Base-by-base conservation (phyloP, 2,329 filamentous ascomycete species). In the Penicillium sp. region DNA sequence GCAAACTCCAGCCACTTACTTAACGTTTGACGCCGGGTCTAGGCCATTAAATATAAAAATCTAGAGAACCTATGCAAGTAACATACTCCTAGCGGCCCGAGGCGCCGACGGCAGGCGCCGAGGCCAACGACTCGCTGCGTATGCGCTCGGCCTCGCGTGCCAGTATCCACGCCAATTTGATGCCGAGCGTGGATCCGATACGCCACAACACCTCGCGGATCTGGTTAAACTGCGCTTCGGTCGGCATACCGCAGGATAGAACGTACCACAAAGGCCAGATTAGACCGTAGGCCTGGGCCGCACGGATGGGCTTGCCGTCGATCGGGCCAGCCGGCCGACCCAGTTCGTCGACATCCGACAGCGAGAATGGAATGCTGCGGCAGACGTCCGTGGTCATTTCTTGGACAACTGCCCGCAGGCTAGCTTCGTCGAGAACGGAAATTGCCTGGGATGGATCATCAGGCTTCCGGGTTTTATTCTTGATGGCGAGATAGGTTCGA, bases 251-350 rank as follows among this genome's bases (percentile, higher is more conserved):
- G 28, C 60, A 68, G 4, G 68, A 63, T 4, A 67, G 42, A 8
- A 69, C 61, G 40, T 69, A 69, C 70, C 70, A 73, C n/a, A 72
- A 53, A 2, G 70, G 70, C 70, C 70, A 73, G 2, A 72, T 56
- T 47, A 72, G 55, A 16, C 58, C 63, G 25, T 70, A 69, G 0
- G 56, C 67, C 22, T 70, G 64, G 2, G 64, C 64, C 1, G 68
- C 69, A 16, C 69, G 68, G 13, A 71, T 52, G 10, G 56, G 54
- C 18, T 46, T 57, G 5, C 50, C 50, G 18, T 61, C 48, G 2
- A 47, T 31, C 7, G 55, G 51, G 1, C 50, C 51, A 7, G 55
- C 57, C 1, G 60, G 60, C 5, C 66, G 66, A 4, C 70, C 70
- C 5, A 64, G 53, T 9, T 51, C 57, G 39, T 73, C 70, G 14